These are phyloP conservation scores for Xylariaceae sp. DNA, from an alignment of 2,329 filamentous ascomycete genomes.

Conservation along the genomic window DNA sequence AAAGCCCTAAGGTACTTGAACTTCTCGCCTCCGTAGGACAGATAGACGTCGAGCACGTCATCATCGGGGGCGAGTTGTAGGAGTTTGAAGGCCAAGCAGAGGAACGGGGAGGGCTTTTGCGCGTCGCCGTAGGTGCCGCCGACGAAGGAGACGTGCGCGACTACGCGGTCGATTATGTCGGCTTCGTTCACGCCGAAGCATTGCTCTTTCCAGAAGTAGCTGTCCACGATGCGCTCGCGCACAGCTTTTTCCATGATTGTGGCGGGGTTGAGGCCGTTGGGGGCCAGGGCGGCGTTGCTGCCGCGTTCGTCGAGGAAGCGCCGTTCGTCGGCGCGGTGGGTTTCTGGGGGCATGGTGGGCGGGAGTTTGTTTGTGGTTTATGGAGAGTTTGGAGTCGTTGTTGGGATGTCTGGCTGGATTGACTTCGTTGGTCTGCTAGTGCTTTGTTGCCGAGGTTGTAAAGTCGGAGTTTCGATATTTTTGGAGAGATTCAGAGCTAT, in stretches of 20 bases:
- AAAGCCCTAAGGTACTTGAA: constrained; percentile 87
- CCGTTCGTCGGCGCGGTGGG: constrained; percentile 72
- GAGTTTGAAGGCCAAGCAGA: constrained; percentile 92
- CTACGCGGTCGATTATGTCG: constrained; percentile 80
- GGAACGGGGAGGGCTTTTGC: constrained; percentile 85
- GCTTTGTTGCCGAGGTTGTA: not conserved
- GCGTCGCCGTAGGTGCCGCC: constrained; percentile 81
- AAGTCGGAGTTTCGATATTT: not conserved
- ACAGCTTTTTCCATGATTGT: constrained; percentile 94
- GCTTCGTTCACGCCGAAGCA: constrained; percentile 90
- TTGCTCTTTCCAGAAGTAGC: constrained; percentile 98
- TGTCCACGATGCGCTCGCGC: constrained; percentile 89
- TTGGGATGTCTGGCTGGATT: not conserved
- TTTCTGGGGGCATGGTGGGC: constrained; percentile 21
- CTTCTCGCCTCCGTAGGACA: constrained; percentile 66
- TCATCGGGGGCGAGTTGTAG: constrained; percentile 79
- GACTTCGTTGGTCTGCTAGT: not conserved
- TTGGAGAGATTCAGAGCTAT: not conserved
- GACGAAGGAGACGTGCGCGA: constrained; percentile 73
- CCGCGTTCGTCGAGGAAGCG: constrained; percentile 88
- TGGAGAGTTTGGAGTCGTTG: not conserved
- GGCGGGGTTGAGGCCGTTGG: constrained; percentile 86
- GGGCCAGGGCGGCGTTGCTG: constrained; percentile 68
- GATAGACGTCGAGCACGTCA: constrained; percentile 73
- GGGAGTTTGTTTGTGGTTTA: not conserved